These are phyloP conservation scores for Globisporangium okanoganense DNA, from an alignment of 352 stramenopile species.

Conservation along the genomic window DNA sequence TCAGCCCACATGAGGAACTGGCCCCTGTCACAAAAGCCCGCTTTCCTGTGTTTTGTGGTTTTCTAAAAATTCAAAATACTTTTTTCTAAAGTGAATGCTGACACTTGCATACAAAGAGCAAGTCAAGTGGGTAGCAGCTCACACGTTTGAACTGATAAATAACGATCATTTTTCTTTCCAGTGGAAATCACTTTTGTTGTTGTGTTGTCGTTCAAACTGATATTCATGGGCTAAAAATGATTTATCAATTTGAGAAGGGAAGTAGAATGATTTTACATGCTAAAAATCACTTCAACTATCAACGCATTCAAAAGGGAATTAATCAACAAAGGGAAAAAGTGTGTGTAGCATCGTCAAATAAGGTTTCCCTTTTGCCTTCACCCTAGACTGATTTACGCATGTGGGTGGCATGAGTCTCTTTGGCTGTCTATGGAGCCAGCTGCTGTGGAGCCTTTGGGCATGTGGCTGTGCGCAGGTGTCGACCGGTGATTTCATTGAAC, in stretches of 20 bases:
- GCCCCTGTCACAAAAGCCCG: neutral
- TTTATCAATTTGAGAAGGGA: neutral
- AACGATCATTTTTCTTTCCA: neutral
- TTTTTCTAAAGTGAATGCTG: neutral
- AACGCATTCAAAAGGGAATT: neutral
- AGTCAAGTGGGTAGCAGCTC: neutral
- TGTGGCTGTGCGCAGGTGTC: neutral
- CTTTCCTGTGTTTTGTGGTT: neutral
- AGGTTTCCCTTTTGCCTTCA: neutral
- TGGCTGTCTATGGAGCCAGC: neutral
- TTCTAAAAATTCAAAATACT: neutral
- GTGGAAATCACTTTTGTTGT: neutral
- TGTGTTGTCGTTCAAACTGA: neutral
- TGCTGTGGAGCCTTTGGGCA: neutral
- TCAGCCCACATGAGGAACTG: neutral
- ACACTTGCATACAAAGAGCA: neutral
- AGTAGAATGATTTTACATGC: neutral
- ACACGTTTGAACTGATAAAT: neutral
- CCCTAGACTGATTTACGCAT: slow-evolving; percentile 3
- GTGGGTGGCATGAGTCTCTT: neutral
- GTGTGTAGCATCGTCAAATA: neutral
- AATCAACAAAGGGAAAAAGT: neutral
- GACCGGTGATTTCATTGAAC: slow-evolving; percentile 1
- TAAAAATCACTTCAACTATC: neutral
- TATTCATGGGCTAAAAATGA: neutral